Conservation (phyloP, 768 basidiomycete species). For the Boletales sp. region DNA sequence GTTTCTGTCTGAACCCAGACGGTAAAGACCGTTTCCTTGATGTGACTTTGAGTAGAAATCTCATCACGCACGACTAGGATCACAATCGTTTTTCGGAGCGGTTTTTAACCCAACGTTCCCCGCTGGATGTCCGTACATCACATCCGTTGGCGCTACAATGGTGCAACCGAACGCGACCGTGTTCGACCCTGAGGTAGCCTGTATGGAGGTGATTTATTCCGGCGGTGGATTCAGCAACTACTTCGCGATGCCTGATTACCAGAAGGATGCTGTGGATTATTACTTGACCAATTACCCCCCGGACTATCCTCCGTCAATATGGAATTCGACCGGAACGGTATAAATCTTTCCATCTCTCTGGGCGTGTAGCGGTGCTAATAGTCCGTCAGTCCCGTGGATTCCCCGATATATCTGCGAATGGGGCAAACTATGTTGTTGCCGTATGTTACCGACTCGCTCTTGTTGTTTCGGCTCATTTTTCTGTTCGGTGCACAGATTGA, state of each 20-base stretch:
- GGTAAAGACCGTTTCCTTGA: constrained; percentile 9
- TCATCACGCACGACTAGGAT: constrained; percentile 1
- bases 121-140: constrained; percentile 46
- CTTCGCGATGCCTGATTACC: constrained; percentile 41
- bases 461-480: background rate
- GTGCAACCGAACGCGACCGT: constrained; percentile 39
- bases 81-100: constrained; percentile 43
- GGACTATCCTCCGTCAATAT: constrained; percentile 11
- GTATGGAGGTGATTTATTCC: constrained; percentile 40
- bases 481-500: background rate
- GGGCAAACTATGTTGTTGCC: too few relatives aligned
- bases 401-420: too few relatives aligned
- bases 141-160: constrained; percentile 45
- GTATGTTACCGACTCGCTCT: too few relatives aligned
- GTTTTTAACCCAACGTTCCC: constrained; percentile 27
- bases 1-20: constrained; percentile 30
- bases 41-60: background rate
- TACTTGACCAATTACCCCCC: constrained; percentile 32
- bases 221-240: constrained; percentile 40
- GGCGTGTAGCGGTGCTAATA: too few relatives aligned
- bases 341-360: too few relatives aligned
- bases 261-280: constrained; percentile 29
- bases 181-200: constrained; percentile 50
- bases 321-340: too few relatives aligned
- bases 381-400: too few relatives aligned